Conservation (phyloP, 495 filamentous ascomycete genomes). For the Trichoderma erinaceum region DNA sequence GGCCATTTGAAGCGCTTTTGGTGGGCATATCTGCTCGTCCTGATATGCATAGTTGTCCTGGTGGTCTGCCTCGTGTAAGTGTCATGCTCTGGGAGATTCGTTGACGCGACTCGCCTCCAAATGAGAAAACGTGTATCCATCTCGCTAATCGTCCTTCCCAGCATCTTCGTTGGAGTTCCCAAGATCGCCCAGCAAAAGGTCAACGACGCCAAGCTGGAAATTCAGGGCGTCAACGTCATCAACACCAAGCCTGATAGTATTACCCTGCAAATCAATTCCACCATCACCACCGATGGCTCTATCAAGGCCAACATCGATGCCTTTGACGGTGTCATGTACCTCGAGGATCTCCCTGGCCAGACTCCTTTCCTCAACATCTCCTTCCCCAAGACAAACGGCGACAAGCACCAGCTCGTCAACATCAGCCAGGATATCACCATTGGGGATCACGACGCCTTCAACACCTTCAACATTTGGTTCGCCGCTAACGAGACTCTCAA, state of each 20-base stretch:
- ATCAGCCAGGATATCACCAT: slow-evolving; percentile 53
- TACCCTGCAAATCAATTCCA: slow-evolving; percentile 50
- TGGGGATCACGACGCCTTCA: slow-evolving; percentile 50
- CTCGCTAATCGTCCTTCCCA: slow-evolving; percentile 26
- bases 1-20: slow-evolving; percentile 54
- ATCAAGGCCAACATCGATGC: slow-evolving; percentile 38
- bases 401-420: slow-evolving; percentile 49
- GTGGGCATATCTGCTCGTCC: slow-evolving; percentile 62
- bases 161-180: slow-evolving; percentile 67
- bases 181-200: slow-evolving; percentile 64
- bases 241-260: slow-evolving; percentile 53
- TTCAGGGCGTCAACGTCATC: slow-evolving; percentile 53
- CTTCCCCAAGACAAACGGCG: slow-evolving; percentile 46
- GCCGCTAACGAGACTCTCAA: slow-evolving; percentile 32
- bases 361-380: slow-evolving; percentile 49
- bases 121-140: background rate
- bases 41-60: slow-evolving; percentile 53
- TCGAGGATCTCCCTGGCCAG: slow-evolving; percentile 50
- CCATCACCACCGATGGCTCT: slow-evolving; percentile 47
- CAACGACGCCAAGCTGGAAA: slow-evolving; percentile 54
- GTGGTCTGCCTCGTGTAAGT: slow-evolving; percentile 64
- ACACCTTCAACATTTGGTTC: slow-evolving; percentile 55
- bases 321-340: slow-evolving; percentile 42
- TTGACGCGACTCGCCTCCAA: background rate
- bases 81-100: too few relatives aligned